phyloP scores from a whole-genome alignment of 2,329 filamentous ascomycete species.

The Huntiella decipiens region DNA sequence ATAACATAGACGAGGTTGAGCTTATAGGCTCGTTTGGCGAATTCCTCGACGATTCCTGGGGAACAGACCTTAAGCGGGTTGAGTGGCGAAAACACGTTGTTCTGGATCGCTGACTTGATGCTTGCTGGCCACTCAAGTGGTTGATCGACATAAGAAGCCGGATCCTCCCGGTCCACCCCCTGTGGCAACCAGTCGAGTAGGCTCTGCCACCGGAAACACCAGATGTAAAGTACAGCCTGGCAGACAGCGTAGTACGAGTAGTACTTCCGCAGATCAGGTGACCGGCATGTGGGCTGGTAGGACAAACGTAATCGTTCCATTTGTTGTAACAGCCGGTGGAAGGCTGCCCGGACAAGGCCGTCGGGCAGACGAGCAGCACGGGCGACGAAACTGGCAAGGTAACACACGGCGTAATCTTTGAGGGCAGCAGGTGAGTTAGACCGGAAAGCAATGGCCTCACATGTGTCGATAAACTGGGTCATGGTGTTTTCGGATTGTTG shows the following conservation, averaged over 20 bases:
- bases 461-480: constrained; percentile 40
- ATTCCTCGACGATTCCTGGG: constrained; percentile 75
- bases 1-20: constrained; percentile 81
- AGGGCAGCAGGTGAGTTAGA: constrained; percentile 50
- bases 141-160: constrained; percentile 40
- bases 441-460: constrained; percentile 23
- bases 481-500: constrained; percentile 63
- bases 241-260: constrained; percentile 70
- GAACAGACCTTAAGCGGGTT: constrained; percentile 94
- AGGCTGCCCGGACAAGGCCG: constrained; percentile 62
- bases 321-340: constrained; percentile 58
- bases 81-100: constrained; percentile 69
- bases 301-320: constrained; percentile 55
- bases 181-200: constrained; percentile 47
- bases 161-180: constrained; percentile 42
- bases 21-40: constrained; percentile 70
- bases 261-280: constrained; percentile 71
- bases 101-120: constrained; percentile 53
- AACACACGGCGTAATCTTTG: constrained; percentile 73
- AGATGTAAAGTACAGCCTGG: constrained; percentile 86
- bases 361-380: constrained; percentile 66
- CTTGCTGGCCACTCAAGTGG: constrained; percentile 62
- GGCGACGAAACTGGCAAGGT: constrained; percentile 86
- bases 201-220: constrained; percentile 95
- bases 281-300: constrained; percentile 56